Percentiles rank a stretch among this genome's conserved stretches.
These are phyloP conservation scores for Lachancea cidri DNA, from an alignment of 805 yeast species.

Conservation along the genomic window DNA sequence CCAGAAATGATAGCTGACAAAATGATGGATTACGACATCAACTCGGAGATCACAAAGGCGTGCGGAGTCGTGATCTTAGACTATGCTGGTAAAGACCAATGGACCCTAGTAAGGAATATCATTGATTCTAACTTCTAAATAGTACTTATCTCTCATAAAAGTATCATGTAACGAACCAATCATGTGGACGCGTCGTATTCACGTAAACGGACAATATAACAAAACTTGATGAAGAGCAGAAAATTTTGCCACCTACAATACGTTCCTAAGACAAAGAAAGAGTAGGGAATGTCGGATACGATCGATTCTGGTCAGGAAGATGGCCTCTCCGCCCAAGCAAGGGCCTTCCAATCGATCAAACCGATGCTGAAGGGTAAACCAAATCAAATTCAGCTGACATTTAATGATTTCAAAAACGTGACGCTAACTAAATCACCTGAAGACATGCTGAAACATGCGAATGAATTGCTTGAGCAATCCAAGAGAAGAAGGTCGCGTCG, in stretches of 20 bases:
- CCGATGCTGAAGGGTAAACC: conserved; percentile 2
- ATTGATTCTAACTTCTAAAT: conserved; percentile 45
- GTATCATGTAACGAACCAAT: not conserved
- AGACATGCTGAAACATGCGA: conserved; percentile 2
- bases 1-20: conserved; percentile 60
- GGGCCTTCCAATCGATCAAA: not conserved
- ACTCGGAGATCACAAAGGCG: conserved; percentile 47
- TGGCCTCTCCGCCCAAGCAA: not conserved
- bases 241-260: not conserved
- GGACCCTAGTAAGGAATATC: conserved; percentile 49
- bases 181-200: not conserved
- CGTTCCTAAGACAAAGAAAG: not conserved
- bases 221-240: not conserved
- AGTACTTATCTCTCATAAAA: not conserved
- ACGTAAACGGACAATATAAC: not conserved
- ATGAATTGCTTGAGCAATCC: conserved; percentile 3
- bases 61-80: conserved; percentile 66
- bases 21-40: conserved; percentile 39
- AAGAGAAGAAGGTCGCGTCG: conserved; percentile 9
- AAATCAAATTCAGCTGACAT: conserved; percentile 20
- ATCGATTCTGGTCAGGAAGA: not conserved
- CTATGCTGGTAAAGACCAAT: conserved; percentile 55
- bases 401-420: conserved; percentile 26
- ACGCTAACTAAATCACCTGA: conserved; percentile 14
- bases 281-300: not conserved